A percentile compares a stretch with the other conserved stretches of the same genome.
Evolutionary conservation across 2,329 filamentous ascomycete genomes (phyloP).

Genomic region (Penicillium glabrum): DNA sequence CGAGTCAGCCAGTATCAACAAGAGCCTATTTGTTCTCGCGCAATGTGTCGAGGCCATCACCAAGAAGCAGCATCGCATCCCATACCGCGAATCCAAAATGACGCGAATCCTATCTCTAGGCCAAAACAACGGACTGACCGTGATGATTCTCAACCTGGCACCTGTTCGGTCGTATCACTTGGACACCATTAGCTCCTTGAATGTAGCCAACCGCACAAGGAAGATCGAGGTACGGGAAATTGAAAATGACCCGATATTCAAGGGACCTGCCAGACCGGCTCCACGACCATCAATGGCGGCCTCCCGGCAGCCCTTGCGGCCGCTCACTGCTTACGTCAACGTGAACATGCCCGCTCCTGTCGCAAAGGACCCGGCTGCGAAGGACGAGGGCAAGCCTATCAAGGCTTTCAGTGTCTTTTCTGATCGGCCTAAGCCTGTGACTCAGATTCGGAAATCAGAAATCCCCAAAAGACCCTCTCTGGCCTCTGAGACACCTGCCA

Average conservation of each 20-base stretch:
- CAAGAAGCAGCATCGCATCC: conserved; percentile 71
- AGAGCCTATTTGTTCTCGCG: conserved; percentile 89
- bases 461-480: conserved; percentile 47
- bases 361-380: conserved; percentile 51
- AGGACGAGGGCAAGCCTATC: conserved; percentile 65
- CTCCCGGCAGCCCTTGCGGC: conserved; percentile 73
- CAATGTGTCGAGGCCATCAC: conserved; percentile 96
- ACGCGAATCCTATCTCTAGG: conserved; percentile 88
- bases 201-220: conserved; percentile 93
- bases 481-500: conserved; percentile 31
- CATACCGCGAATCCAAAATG: conserved; percentile 96
- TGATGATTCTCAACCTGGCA: conserved; percentile 95
- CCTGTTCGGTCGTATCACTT: conserved; percentile 90
- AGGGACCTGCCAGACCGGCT: conserved; percentile 64
- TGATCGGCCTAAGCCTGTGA: conserved; percentile 60
- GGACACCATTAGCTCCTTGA: conserved; percentile 89
- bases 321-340: conserved; percentile 74
- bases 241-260: conserved; percentile 91
- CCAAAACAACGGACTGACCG: conserved; percentile 90
- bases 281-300: conserved; percentile 42
- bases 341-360: conserved; percentile 62
- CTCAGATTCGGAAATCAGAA: conserved; percentile 41
- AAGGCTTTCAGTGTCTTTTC: conserved; percentile 88
- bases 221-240: conserved; percentile 94
- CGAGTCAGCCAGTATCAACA: conserved; percentile 98